Percentiles rank a stretch among this genome's conserved stretches.
Conservation (phyloP, 495 filamentous ascomycete species). For the Talaromyces nanjingensis region DNA sequence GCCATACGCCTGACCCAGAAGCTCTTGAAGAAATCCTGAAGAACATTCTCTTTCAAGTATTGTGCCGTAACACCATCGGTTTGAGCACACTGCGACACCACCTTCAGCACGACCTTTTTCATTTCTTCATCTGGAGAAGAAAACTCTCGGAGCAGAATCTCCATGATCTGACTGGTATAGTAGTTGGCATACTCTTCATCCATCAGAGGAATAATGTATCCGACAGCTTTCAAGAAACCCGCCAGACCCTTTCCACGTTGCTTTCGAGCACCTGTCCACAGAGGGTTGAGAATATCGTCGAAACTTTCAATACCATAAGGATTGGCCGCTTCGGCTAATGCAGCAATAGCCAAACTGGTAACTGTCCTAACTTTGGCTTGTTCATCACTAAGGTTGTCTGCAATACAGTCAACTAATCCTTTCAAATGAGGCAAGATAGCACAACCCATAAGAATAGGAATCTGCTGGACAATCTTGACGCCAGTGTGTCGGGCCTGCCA, state of each 20-base stretch:
- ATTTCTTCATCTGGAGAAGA: conserved; percentile 97
- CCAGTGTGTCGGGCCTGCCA: conserved; percentile 99
- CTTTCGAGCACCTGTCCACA: conserved; percentile 93
- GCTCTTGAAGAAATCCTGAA: conserved; percentile 95
- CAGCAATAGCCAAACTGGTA: conserved; percentile 90
- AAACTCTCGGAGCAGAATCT: conserved; percentile 93
- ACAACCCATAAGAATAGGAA: conserved; percentile 98
- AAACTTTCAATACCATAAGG: conserved; percentile 99
- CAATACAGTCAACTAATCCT: conserved; percentile 93
- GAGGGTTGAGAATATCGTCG: conserved; percentile 91
- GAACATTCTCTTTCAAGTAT: conserved; percentile 91
- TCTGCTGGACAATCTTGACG: conserved; percentile 98
- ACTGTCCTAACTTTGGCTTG: conserved; percentile 96
- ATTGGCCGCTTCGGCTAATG: conserved; percentile 91
- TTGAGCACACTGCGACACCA: conserved; percentile 92
- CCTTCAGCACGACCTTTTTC: conserved; percentile 98
- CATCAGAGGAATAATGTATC: conserved; percentile 98
- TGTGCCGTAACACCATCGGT: conserved; percentile 91
- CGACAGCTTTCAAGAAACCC: conserved; percentile 94
- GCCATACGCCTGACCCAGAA: conserved; percentile 99
- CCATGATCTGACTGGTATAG: conserved; percentile 98
- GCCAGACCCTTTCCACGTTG: conserved; percentile 95
- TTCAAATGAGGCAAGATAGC: conserved; percentile 95
- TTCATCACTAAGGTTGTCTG: conserved; percentile 91
- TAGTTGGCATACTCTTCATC: conserved; percentile 99